Conservation (phyloP, 768 basidiomycete species). For the Phaeolepiota aurea region DNA sequence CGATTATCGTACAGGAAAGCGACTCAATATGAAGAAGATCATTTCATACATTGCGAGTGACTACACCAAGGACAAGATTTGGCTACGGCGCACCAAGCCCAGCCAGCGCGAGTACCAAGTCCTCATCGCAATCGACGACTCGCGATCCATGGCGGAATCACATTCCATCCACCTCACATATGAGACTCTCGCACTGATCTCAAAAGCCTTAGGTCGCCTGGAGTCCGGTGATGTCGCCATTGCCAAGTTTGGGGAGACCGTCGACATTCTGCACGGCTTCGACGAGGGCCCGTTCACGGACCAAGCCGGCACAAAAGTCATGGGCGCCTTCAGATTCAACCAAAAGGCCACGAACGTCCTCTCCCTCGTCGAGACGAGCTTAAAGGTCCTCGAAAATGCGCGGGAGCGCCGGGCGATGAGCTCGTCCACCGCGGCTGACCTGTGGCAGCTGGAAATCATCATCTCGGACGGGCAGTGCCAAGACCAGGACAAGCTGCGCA, state of each 20-base stretch:
- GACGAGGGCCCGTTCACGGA: constrained; percentile 76
- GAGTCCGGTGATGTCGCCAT: constrained; percentile 95
- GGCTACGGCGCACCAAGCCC: constrained; percentile 91
- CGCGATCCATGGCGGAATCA: constrained; percentile 91
- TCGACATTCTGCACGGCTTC: constrained; percentile 87
- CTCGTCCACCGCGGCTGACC: constrained; percentile 63
- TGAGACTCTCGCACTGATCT: constrained; percentile 87
- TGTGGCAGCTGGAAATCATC: constrained; percentile 98
- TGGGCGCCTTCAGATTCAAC: constrained; percentile 81
- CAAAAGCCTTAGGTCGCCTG: constrained; percentile 82
- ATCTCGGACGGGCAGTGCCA: constrained; percentile 99
- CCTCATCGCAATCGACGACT: constrained; percentile 91
- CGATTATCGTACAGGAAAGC: constrained; percentile 95
- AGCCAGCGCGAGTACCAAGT: constrained; percentile 95
- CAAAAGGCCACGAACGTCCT: constrained; percentile 88
- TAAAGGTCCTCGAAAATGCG: constrained; percentile 68
- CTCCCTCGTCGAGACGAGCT: constrained; percentile 70
- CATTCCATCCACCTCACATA: constrained; percentile 90
- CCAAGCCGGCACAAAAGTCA: constrained; percentile 69
- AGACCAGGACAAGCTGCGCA: constrained; percentile 81
- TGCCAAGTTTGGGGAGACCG: constrained; percentile 80
- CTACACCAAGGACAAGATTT: constrained; percentile 99
- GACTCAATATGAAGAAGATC: constrained; percentile 98
- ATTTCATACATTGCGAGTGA: constrained; percentile 97
- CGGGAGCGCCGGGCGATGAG: constrained; percentile 54